Evolutionary conservation across 192 early-diverging fungal genomes (phyloP), one percentile per base, ranked within the genome.

Genomic region (Borealophlyctis nickersoniae): DNA sequence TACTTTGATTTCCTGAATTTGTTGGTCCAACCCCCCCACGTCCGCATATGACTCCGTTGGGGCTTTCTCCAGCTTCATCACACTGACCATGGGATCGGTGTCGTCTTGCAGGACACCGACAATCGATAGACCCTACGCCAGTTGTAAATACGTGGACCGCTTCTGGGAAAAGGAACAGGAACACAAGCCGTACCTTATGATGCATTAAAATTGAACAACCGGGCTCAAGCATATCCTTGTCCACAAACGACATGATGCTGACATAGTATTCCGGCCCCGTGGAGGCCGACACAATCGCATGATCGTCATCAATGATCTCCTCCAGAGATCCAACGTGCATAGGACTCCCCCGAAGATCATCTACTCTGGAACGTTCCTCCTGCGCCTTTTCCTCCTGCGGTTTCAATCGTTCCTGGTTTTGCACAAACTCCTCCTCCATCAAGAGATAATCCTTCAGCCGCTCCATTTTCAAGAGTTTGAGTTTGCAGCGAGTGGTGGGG

Each of bases 281-380:
- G 14, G 89, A 81, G 30, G 91, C 89, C 29, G 93, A 94, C 36
- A 99, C 89, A 73, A 99, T 99, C 36, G 93, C 97, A 63, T 99
- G 97, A 76, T 99, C 91, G 66, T 99, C 97, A 71, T 99, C 97
- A 78, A 99, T 96, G 58, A 99, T 97, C 68, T 99, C 97, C 73
- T 99, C 97, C 30, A 99, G 81, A 0, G 89, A 86, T 7, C 97
- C 95, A 3, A 98, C 93, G 34, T 87, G 81, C 96, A 99, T 99
- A 13, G 97, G 97, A 34, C 89, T 91, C 14, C 97, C 97, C 53
- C 97, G 89, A 49, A 99, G 77, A 76, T 94, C 91, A 66, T 99
- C 97, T 0, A 99, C 92, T 49, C 89, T 84, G 34, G 91, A 88
- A 57, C 97, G 87, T 73, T 97, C 96, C 76, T 96, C 96, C 78